Evolutionary conservation across 1,139 yeast species (phyloP), one percentile per base, ranked within the genome.

Genomic region (Candida sp.): DNA sequence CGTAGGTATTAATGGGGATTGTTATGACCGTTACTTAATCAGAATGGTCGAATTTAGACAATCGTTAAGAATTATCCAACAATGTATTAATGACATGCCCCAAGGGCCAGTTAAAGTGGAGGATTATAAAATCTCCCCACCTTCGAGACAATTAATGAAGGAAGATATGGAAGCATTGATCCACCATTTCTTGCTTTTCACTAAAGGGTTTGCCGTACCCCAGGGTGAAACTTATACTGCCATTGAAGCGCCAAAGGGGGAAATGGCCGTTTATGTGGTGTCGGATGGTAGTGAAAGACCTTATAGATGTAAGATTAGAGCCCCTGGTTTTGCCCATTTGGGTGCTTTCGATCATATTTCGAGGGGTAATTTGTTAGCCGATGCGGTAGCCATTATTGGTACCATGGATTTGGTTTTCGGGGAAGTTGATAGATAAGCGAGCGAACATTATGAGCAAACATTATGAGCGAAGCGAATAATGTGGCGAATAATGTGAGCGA

Each of bases 391-490:
- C 49, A 88, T 88, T 63, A 87, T 88, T 61, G 96, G 96, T 74
- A 88, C 96, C 49, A 87, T 88, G 96, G 96, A 88, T 75, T 81
- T 88, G 67, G 96, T 88, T 66, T 88, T 88, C 65, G 96, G 96
- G 60, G 96, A 88, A 69, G 96, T 88, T 55, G 96, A 88, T 73
- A 90, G 96, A 72, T 88, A 15, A 15, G 19, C 19, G 19, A n/a
- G n/a, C n/a, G n/a, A n/a, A n/a, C n/a, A n/a, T n/a, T n/a, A n/a
- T n/a, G n/a, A n/a, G n/a, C n/a, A n/a, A n/a, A n/a, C n/a, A n/a
- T n/a, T n/a, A n/a, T n/a, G n/a, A n/a, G n/a, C n/a, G n/a, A n/a
- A n/a, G n/a, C n/a, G n/a, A n/a, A n/a, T n/a, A n/a, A n/a, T n/a
- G n/a, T n/a, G n/a, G n/a, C n/a, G n/a, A n/a, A n/a, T n/a, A n/a